Base-by-base conservation (phyloP, 805 yeast species). In the Cyberlindnera sargentensis region DNA sequence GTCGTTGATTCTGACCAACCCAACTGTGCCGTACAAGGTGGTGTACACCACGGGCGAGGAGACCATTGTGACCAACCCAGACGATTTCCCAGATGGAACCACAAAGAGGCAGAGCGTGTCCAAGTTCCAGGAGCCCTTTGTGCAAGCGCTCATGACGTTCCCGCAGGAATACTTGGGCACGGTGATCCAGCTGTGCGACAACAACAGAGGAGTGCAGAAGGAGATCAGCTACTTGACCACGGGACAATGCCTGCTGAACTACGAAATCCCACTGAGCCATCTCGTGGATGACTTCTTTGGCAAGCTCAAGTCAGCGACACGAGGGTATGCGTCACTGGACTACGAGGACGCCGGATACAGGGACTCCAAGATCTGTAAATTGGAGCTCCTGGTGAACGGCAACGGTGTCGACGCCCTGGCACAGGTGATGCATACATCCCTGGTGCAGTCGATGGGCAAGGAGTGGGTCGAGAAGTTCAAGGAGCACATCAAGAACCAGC, bases 201-300 rank as follows among this genome's bases (percentile, higher is more conserved):
- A 73, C 47, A 84, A 85, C 56, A 69, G 98, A 49, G 99, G 96
- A 3, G 68, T 74, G 30, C 97, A 91, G 58, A 72, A 75, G 40
- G 96, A 87, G 37, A 64, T 91, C 29, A 83, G 83, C 44, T 88
- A 84, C 55, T 62, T 88, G 36, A 75, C 80, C 25, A 79, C 87
- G 2, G 91, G 89, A 2, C 96, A 91, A 63, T 91, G 86, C 0
- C 63, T 87, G 43, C 62, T 90, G 52, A 83, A 80, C 54, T 93
- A 89, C 62, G 77, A 80, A 46, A 64, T 91, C 5, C 98, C 99
- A 2, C 71, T 93, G 41, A 84, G 95, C 0, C 95, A 88, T 57
- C 67, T 91, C 31, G 96, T 93, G 5, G 97, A 91, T 58, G 96
- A 93, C 64, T 91, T 91, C 61, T 90, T 93, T 63, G 98, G 98